Conservation (phyloP, 2,329 filamentous ascomycete species). For the Aspergillus oerlinghausenensis region DNA sequence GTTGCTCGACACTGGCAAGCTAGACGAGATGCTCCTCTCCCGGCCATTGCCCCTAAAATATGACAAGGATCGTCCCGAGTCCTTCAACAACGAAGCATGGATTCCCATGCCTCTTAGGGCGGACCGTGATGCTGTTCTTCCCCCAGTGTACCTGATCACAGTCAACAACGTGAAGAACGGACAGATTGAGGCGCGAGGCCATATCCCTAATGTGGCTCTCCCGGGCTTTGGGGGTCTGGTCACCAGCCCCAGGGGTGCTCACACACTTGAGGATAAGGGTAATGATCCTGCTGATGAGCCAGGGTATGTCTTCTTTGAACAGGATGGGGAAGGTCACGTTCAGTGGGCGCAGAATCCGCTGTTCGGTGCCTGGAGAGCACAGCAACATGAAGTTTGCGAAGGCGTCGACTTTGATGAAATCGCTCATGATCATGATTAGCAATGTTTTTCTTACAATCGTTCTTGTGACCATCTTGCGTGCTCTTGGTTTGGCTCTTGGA, state of each 20-base stretch:
- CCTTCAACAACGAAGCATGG: conserved; percentile 37
- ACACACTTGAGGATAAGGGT: conserved; percentile 3
- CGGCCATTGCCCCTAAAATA: conserved; percentile 30
- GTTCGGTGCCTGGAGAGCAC: conserved; percentile 35
- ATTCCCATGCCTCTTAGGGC: conserved; percentile 32
- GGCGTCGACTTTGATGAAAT: conserved; percentile 32
- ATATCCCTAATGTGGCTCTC: conserved; percentile 31
- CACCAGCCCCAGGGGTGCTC: conserved; percentile 21
- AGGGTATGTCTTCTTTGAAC: conserved; percentile 40
- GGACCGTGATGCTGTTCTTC: conserved; percentile 26
- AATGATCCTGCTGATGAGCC: conserved; percentile 15
- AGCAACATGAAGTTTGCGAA: conserved; percentile 33
- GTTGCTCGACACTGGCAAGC: conserved; percentile 31
- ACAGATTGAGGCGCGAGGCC: conserved; percentile 34
- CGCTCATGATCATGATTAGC: conserved; percentile 13
- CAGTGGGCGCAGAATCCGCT: conserved; percentile 30
- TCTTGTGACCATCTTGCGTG: background rate
- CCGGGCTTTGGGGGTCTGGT: conserved; percentile 31
- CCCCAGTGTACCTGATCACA: conserved; percentile 35
- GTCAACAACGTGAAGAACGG: conserved; percentile 33
- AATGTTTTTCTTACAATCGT: conserved; percentile 17
- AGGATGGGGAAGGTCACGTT: conserved; percentile 28
- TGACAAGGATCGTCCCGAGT: conserved; percentile 30
- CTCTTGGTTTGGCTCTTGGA: conserved; percentile 1
- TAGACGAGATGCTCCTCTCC: conserved; percentile 37